Conservation (phyloP, 2,329 filamentous ascomycete species). For the Neonectria magnoliae region DNA sequence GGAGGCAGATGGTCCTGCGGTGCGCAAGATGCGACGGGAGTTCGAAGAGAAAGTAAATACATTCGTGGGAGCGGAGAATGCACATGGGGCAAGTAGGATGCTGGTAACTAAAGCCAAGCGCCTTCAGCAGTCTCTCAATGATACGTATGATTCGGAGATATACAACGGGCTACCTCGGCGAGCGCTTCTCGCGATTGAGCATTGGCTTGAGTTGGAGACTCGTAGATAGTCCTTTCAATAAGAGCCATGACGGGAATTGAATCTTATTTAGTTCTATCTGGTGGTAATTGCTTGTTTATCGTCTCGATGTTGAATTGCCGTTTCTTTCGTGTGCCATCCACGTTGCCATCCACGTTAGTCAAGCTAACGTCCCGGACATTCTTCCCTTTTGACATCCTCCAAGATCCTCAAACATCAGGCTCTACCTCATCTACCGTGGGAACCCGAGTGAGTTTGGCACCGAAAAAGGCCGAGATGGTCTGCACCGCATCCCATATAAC, state of each 20-base stretch:
- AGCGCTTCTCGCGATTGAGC: slow-evolving; percentile 36
- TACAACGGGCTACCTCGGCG: slow-evolving; percentile 41
- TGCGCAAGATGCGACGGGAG: slow-evolving; percentile 33
- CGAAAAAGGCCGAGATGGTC: slow-evolving; percentile 41
- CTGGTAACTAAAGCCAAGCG: slow-evolving; percentile 38
- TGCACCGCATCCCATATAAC: slow-evolving; percentile 40
- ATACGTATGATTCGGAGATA: slow-evolving; percentile 41
- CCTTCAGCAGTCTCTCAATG: slow-evolving; percentile 35
- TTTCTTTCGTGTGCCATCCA: too few species aligned
- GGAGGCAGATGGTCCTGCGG: slow-evolving; percentile 26
- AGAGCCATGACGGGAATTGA: neutral
- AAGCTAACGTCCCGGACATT: too few species aligned
- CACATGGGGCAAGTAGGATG: slow-evolving; percentile 28
- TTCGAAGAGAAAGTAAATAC: slow-evolving; percentile 33
- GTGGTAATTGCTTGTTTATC: too few species aligned
- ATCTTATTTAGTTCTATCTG: too few species aligned
- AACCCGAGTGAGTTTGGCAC: slow-evolving; percentile 35
- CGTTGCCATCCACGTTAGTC: too few species aligned
- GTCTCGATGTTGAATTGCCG: too few species aligned
- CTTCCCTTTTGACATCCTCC: too few species aligned
- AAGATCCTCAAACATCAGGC: slow-evolving; percentile 32
- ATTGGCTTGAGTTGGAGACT: slow-evolving; percentile 40
- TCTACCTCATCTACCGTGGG: slow-evolving; percentile 45
- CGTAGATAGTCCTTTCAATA: neutral
- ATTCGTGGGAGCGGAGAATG: slow-evolving; percentile 28